Evolutionary conservation across 306 rosid species (phyloP).

Genomic region (Medicago lupulina): DNA sequence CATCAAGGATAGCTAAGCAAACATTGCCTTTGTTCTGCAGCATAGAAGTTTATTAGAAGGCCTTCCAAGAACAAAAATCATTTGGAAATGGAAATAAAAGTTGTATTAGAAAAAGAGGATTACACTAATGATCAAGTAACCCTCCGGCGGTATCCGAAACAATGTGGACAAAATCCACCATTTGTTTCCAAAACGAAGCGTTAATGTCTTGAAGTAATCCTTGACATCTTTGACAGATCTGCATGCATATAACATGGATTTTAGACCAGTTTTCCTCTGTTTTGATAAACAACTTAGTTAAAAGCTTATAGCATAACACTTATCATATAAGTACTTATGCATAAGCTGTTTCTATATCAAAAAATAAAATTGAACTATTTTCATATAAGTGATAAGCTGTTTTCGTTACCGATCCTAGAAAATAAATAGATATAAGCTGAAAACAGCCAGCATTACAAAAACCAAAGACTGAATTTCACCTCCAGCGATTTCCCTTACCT

Average conservation of each 20-base stretch:
- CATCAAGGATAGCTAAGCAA: constrained; percentile 83
- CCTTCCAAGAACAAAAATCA: constrained; percentile 19
- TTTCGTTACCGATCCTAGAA: not conserved
- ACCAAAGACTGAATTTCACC: not conserved
- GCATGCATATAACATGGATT: constrained; percentile 39
- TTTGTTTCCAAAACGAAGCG: constrained; percentile 69
- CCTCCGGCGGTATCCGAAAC: constrained; percentile 74
- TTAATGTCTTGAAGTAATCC: constrained; percentile 69
- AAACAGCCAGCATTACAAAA: not conserved
- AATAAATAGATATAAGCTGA: not conserved
- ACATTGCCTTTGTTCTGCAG: constrained; percentile 79
- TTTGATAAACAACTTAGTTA: not conserved
- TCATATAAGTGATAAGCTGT: not conserved
- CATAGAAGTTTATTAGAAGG: constrained; percentile 34
- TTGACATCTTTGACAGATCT: constrained; percentile 75
- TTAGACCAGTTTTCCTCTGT: constrained; percentile 22
- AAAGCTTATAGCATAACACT: not conserved
- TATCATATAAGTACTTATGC: not conserved
- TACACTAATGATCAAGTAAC: constrained; percentile 74
- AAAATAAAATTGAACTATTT: not conserved
- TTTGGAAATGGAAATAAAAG: constrained; percentile 29
- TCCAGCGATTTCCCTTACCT: constrained; percentile 48
- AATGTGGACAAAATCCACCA: constrained; percentile 73
- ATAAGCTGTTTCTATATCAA: not conserved
- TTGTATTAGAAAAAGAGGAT: constrained; percentile 33